Evolutionary conservation across 2,329 filamentous ascomycete genomes (phyloP).

Genomic region (Colletotrichum sp.): DNA sequence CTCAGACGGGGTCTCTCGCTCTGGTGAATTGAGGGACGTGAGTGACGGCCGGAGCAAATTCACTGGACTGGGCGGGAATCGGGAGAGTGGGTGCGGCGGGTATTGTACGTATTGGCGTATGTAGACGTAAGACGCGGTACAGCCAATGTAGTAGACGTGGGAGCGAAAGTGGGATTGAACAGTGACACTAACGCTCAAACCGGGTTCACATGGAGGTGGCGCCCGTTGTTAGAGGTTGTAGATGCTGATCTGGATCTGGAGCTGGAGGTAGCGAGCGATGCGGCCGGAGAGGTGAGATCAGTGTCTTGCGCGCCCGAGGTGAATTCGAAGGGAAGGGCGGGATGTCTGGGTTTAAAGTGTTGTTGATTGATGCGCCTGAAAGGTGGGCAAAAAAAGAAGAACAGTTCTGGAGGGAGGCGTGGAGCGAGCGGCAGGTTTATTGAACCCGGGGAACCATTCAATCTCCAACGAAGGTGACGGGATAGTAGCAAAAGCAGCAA

Average conservation of each 20-base stretch:
- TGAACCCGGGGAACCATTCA: slow-evolving; percentile 3
- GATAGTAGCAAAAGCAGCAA: neutral
- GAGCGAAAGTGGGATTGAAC: slow-evolving; percentile 5
- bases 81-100: neutral
- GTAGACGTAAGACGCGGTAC: neutral
- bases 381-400: neutral
- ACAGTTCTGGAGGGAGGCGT: neutral
- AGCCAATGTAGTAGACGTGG: neutral
- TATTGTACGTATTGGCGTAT: neutral
- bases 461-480: slow-evolving; percentile 13
- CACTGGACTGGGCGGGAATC: neutral
- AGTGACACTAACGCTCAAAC: slow-evolving; percentile 2
- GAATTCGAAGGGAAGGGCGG: neutral
- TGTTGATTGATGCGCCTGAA: neutral
- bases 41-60: neutral
- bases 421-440: slow-evolving; percentile 9
- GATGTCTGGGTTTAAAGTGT: neutral
- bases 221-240: slow-evolving; percentile 2
- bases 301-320: neutral
- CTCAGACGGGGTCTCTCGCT: neutral
- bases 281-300: neutral
- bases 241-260: neutral
- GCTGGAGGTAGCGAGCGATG: neutral
- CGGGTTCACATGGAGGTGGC: slow-evolving; percentile 1
- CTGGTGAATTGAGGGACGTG: neutral